Base-by-base conservation (phyloP, 495 filamentous ascomycete species). In the Trichoderma orchidacearum region DNA sequence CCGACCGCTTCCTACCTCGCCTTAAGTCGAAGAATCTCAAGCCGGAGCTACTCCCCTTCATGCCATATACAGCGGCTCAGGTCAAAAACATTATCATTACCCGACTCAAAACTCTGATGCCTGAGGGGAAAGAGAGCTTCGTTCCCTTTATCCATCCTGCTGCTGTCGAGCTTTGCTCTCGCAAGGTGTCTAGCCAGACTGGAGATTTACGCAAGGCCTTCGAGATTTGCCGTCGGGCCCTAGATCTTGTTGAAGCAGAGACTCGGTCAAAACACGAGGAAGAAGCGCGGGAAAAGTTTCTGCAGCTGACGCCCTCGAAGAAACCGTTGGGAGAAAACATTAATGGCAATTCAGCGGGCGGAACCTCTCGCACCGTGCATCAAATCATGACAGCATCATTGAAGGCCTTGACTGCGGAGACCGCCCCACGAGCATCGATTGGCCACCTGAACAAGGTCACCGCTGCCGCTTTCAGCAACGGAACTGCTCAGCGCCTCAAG, bases 191-290 rank as follows among this genome's bases (percentile, higher is more conserved):
- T 0, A 86, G 85, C 12, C 90, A 96, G 66, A 94, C 88, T 0
- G 93, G 94, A 17, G 93, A 99, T 70, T 73, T 99, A 34, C 87
- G 93, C 23, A 92, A 95, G 66, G 94, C 90, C 0, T 97, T 96
- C 62, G 92, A 97, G 64, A 85, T 99, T 51, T 87, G 89, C 66
- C 88, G 89, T 21, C 82, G 89, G 15, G 87, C 90, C 1, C 83
- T 99, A 58, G 92, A 97, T 66, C 73, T 92, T 1, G 83, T 96
- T 54, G 93, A 97, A 68, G 74, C 77, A 32, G 93, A 99, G 68
- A 91, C 83, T 2, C 78, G 79, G 45, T 72, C 80, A 57, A 85
- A 86, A 63, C 75, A 81, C 57, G 77, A 79, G 29, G 72, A 74
- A 28, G 73, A 77, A 30, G 64, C 73, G 18, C 70, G 76, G 35